Evolutionary conservation across 2,329 filamentous ascomycete genomes (phyloP), one percentile per base, ranked within the genome.

Genomic region (Neofusicoccum umdonicola): DNA sequence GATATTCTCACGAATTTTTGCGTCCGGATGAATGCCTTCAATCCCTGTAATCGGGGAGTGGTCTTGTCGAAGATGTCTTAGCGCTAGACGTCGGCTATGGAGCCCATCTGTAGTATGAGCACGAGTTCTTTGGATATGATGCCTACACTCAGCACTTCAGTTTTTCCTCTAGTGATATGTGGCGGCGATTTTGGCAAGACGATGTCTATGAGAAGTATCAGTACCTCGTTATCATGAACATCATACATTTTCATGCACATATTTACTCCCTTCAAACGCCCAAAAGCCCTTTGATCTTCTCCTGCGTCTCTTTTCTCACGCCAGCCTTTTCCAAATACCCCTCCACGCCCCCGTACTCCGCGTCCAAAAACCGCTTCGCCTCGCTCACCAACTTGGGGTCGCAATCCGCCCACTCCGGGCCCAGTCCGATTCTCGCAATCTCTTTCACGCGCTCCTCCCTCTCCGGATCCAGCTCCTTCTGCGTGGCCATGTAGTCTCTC

Each of bases 401-500:
- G n/a, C 47, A 47, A 37, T 65, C 63, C 3, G 63, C 63, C 54
- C 54, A 65, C 2, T 88, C 86, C n/a, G 89, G 87, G 0, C 87
- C 84, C 58, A 96, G 78, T 0, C 92, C 92, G 68, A 95, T 86
- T 52, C 84, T 82, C 3, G 78, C 74, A 62, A 96, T 89, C 77
- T 96, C 91, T 54, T 80, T 78, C 68, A 94, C 72, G 60, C 90
- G 83, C 70, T 84, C 81, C 64, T 87, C 85, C 68, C 84, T 83
- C 72, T 92, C 89, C 0, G 83, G 74, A 37, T 81, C 79, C 12
- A 95, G 80, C 44, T 87, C 85, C 1, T 82, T 79, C 63, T 85
- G 81, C 2, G 89, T 92, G 27, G 89, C 81, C 66, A 84, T 76
- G 74, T 96, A 96, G 77, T 96, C 93, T 67, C 88, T 73, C 63